Evolutionary conservation across 225 moss, liverwort and hornwort genomes (phyloP).

Genomic region (Marchantia paleacea): DNA sequence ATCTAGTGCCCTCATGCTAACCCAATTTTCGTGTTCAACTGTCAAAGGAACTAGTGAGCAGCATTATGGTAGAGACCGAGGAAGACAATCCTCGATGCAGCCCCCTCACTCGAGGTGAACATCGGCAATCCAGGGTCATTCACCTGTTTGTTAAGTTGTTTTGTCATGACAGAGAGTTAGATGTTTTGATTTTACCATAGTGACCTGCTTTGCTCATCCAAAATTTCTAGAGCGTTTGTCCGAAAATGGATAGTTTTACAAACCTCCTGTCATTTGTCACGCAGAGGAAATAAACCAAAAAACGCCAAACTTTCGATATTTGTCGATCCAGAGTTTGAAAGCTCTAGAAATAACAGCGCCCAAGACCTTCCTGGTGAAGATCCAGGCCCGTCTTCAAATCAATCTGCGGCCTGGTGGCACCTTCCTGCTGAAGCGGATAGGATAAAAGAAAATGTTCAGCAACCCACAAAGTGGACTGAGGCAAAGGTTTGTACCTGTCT

Average conservation of each 20-base stretch:
- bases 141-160: neutral
- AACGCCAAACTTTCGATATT: slow-evolving; percentile 43
- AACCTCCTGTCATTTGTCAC: neutral
- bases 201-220: no score
- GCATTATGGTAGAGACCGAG: slow-evolving; percentile 9
- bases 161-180: no score
- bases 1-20: neutral
- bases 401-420: slow-evolving; percentile 45
- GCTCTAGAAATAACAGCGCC: slow-evolving; percentile 17
- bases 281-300: slow-evolving; percentile 22
- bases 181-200: no score
- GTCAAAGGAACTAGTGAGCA: neutral
- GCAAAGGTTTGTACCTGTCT: slow-evolving; percentile 37
- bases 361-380: slow-evolving; percentile 3
- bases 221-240: neutral
- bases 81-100: slow-evolving; percentile 21
- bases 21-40: neutral
- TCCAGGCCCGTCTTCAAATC: slow-evolving; percentile 4
- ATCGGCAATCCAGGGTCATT: neutral
- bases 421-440: slow-evolving; percentile 56
- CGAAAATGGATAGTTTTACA: neutral
- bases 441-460: slow-evolving; percentile 72
- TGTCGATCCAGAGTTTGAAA: slow-evolving; percentile 68
- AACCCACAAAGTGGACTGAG: slow-evolving; percentile 71
- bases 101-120: slow-evolving; percentile 24